phyloP scores from a whole-genome alignment of 192 early-diverging fungal species.

The Podila horticola region DNA sequence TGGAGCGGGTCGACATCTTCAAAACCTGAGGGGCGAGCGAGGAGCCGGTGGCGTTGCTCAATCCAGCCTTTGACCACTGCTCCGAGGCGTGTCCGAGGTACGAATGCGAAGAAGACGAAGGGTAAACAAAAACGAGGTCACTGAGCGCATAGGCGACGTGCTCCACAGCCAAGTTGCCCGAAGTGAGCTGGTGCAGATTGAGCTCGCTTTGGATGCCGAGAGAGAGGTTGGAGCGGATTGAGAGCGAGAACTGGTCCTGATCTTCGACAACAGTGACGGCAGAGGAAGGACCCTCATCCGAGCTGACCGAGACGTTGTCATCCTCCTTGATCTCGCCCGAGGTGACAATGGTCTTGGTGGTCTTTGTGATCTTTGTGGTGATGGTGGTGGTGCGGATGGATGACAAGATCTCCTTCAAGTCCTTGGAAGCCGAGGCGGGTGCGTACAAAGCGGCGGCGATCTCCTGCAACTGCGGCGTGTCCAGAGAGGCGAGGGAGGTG shows the following conservation, averaged over 20 bases:
- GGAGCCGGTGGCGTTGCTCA: conserved; percentile 74
- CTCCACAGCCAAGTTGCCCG: conserved; percentile 73
- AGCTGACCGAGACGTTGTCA: conserved; percentile 34
- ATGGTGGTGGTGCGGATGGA: conserved; percentile 20
- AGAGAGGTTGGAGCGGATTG: conserved; percentile 46
- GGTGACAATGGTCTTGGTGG: conserved; percentile 7
- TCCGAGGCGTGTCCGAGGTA: conserved; percentile 72
- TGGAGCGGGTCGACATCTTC: conserved; percentile 80
- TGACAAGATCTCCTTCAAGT: conserved; percentile 26
- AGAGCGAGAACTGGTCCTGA: conserved; percentile 41
- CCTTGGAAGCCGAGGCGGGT: conserved; percentile 11
- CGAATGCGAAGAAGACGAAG: conserved; percentile 64
- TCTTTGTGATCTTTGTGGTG: conserved; percentile 16
- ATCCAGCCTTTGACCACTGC: conserved; percentile 71
- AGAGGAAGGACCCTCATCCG: conserved; percentile 42
- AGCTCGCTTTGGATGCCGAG: conserved; percentile 26
- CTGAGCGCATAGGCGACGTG: conserved; percentile 84
- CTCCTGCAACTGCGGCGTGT: conserved; percentile 26
- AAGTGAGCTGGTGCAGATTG: conserved; percentile 48
- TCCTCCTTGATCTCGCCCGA: conserved; percentile 17
- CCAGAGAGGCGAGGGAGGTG: conserved; percentile 28
- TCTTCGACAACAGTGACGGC: conserved; percentile 49
- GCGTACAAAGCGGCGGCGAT: conserved; percentile 25
- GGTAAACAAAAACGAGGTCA: conserved; percentile 88
- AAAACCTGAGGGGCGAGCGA: conserved; percentile 70